phyloP scores from a whole-genome alignment of 345 rosid genomes.

The Cardamine resedifolia region DNA sequence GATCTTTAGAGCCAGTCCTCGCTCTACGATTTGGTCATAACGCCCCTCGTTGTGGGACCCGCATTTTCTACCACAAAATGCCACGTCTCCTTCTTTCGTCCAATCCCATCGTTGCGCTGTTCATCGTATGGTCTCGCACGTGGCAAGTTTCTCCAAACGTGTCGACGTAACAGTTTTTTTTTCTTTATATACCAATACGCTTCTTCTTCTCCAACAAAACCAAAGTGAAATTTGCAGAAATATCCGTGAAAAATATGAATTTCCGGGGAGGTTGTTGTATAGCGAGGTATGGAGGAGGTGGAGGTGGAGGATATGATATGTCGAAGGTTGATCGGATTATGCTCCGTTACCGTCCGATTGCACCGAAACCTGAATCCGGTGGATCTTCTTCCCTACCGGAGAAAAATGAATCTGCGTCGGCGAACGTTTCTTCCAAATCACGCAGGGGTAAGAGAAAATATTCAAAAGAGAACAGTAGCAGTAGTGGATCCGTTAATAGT shows the following conservation, averaged over 20 bases:
- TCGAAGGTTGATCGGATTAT: constrained; percentile 68
- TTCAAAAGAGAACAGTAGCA: constrained; percentile 39
- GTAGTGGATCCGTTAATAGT: constrained; percentile 31
- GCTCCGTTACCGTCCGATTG: constrained; percentile 82
- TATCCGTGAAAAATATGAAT: constrained; percentile 32
- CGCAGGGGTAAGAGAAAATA: constrained; percentile 41
- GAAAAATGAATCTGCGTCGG: not conserved
- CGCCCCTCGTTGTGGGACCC: not conserved
- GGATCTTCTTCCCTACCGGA: constrained; percentile 33
- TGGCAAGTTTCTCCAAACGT: constrained; percentile 45
- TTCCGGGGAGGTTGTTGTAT: constrained; percentile 75
- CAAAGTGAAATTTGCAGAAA: not conserved
- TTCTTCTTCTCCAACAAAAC: constrained; percentile 32
- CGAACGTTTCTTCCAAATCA: constrained; percentile 35
- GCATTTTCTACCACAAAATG: not conserved
- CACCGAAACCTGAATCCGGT: constrained; percentile 60
- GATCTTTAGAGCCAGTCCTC: constrained; percentile 15
- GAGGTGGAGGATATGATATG: constrained; percentile 40
- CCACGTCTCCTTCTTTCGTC: constrained; percentile 30
- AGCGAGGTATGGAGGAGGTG: constrained; percentile 49
- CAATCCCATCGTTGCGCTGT: constrained; percentile 39
- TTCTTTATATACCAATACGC: constrained; percentile 10
- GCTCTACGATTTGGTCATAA: constrained; percentile 4
- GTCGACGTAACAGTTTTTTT: constrained; percentile 37
- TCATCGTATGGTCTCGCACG: constrained; percentile 41